Conservation (phyloP, 768 basidiomycete species). For the Hygrophoropsis aurantiaca region DNA sequence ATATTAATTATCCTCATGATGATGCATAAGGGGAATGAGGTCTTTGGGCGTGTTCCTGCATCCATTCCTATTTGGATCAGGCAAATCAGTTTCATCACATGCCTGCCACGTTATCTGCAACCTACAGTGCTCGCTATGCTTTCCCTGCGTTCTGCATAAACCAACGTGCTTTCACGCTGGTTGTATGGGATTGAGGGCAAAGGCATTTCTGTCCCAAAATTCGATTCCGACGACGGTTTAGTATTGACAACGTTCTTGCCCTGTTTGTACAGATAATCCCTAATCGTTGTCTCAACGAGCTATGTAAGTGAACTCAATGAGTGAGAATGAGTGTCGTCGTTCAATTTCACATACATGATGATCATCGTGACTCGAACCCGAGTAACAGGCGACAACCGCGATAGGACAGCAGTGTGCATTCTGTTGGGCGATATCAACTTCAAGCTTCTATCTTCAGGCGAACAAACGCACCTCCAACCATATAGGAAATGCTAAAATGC, state of each 20-base stretch:
- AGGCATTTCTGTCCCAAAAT: slow-evolving; percentile 26
- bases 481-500: slow-evolving; percentile 71
- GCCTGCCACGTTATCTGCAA: neutral
- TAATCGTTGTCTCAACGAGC: slow-evolving; percentile 64
- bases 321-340: neutral
- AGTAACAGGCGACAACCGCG: slow-evolving; percentile 75
- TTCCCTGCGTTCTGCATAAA: slow-evolving; percentile 19
- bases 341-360: slow-evolving; percentile 54
- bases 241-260: slow-evolving; percentile 18
- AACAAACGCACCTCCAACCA: slow-evolving; percentile 66
- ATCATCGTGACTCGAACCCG: slow-evolving; percentile 79
- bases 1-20: slow-evolving; percentile 9
- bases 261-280: slow-evolving; percentile 71
- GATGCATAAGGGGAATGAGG: neutral
- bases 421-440: slow-evolving; percentile 33
- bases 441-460: slow-evolving; percentile 3
- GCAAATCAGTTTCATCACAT: neutral
- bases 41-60: slow-evolving; percentile 4
- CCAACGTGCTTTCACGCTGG: slow-evolving; percentile 9
- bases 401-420: slow-evolving; percentile 84
- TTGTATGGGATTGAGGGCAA: slow-evolving; percentile 27
- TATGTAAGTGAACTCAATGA: slow-evolving; percentile 23
- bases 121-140: slow-evolving; percentile 23
- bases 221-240: slow-evolving; percentile 21
- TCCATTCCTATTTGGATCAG: neutral